These are phyloP conservation scores for Raffaelea deltoideospora DNA, from an alignment of 2,329 filamentous ascomycete genomes.

Conservation along the genomic window DNA sequence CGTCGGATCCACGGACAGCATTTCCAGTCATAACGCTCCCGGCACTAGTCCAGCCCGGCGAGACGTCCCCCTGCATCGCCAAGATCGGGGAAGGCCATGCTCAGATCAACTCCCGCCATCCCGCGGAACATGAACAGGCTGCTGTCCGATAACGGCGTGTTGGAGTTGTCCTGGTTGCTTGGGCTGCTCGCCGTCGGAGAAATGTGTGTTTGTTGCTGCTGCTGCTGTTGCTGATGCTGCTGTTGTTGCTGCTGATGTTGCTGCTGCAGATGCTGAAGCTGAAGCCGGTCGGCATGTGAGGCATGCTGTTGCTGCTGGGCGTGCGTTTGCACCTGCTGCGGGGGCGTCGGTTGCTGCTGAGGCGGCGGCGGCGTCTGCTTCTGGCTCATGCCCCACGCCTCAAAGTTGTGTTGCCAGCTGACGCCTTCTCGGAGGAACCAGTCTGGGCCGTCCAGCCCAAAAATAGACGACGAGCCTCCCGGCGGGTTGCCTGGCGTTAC, in stretches of 20 bases:
- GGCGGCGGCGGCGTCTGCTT: not conserved
- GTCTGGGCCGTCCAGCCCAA: slow-evolving; percentile 38
- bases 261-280: slow-evolving; percentile 1
- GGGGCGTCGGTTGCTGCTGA: too few species aligned
- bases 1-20: too few species aligned
- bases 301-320: not conserved
- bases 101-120: not conserved
- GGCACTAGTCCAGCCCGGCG: slow-evolving; percentile 7
- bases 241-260: slow-evolving; percentile 1
- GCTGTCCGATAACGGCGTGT: slow-evolving; percentile 4
- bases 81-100: slow-evolving; percentile 13
- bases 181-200: not conserved
- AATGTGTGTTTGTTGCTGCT: not conserved
- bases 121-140: slow-evolving; percentile 2
- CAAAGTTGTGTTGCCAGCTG: slow-evolving; percentile 43
- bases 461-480: too few species aligned
- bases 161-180: not conserved
- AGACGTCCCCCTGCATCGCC: slow-evolving; percentile 12
- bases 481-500: too few species aligned
- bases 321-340: slow-evolving; percentile 1
- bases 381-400: slow-evolving; percentile 30
- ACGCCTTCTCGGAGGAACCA: slow-evolving; percentile 44
- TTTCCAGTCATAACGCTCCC: too few species aligned
- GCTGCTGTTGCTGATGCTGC: slow-evolving; percentile 2
- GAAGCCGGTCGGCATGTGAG: too few species aligned